Evolutionary conservation across 139 green algal genomes (phyloP).

Genomic region (Ulvella scutata): DNA sequence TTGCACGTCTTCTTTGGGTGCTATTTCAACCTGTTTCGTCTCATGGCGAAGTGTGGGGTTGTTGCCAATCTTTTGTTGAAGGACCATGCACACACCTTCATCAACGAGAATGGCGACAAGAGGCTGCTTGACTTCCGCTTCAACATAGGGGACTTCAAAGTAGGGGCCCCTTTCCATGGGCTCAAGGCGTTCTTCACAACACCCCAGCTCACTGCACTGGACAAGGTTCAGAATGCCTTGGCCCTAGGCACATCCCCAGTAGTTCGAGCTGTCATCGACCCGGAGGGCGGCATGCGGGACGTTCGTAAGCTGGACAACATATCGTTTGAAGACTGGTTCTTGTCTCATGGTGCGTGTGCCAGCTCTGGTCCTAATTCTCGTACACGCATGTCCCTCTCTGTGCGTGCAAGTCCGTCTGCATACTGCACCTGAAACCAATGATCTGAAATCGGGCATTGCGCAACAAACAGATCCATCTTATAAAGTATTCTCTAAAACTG

Average conservation of each 20-base stretch:
- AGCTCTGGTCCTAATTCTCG: background rate
- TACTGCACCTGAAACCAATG: no score
- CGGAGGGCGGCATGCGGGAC: slow-evolving; percentile 74
- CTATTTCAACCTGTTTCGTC: slow-evolving; percentile 88
- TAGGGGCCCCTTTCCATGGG: slow-evolving; percentile 74
- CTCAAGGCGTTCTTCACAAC: slow-evolving; percentile 95
- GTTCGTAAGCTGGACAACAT: slow-evolving; percentile 74
- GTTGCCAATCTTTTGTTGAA: slow-evolving; percentile 89
- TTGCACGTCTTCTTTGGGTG: slow-evolving; percentile 93
- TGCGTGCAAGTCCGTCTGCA: no score
- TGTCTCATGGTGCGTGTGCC: slow-evolving; percentile 35
- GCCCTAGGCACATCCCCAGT: slow-evolving; percentile 65
- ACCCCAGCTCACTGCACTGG: slow-evolving; percentile 54
- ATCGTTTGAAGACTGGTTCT: slow-evolving; percentile 88
- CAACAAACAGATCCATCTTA: no score
- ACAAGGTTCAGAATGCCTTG: slow-evolving; percentile 81
- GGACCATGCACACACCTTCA: slow-evolving; percentile 93
- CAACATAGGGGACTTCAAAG: slow-evolving; percentile 58
- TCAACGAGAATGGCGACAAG: slow-evolving; percentile 82
- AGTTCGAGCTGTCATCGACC: slow-evolving; percentile 62
- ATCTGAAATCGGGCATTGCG: no score
- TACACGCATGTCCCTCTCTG: no score
- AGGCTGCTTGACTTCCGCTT: slow-evolving; percentile 86
- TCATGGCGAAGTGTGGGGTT: slow-evolving; percentile 91
- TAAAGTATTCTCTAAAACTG: no score